Conservation (phyloP, 2,329 filamentous ascomycete genomes). For the Nemania sp. region DNA sequence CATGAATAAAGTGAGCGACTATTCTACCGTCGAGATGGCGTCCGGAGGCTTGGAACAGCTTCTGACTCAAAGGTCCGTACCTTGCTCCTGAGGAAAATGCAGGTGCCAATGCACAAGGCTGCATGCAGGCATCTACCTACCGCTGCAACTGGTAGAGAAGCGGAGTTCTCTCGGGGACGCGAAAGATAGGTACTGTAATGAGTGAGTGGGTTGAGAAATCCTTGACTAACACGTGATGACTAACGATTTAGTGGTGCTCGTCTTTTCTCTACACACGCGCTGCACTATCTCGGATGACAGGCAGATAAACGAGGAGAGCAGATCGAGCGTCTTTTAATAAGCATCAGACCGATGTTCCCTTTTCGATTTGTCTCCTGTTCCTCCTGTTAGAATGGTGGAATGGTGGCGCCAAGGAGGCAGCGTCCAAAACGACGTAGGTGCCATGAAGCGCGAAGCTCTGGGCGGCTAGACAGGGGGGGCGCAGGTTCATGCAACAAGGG, state of each 20-base stretch:
- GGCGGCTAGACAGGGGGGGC: slow-evolving; percentile 35
- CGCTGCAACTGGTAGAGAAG: slow-evolving; percentile 4
- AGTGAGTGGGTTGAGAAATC: not conserved
- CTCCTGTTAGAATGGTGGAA: not conserved
- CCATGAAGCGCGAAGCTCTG: slow-evolving; percentile 30
- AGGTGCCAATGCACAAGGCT: slow-evolving; percentile 20
- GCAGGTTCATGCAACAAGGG: slow-evolving; percentile 31
- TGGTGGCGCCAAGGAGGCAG: not conserved
- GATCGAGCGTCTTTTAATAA: not conserved
- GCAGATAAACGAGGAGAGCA: not conserved
- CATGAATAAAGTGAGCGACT: not conserved
- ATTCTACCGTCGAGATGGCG: not conserved
- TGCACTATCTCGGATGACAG: not conserved
- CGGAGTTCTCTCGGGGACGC: slow-evolving; percentile 14
- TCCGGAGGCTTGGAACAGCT: slow-evolving; percentile 10
- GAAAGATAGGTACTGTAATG: not conserved
- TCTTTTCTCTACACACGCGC: not conserved
- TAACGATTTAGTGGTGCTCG: not conserved
- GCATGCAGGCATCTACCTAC: slow-evolving; percentile 17
- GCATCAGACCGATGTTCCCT: not conserved
- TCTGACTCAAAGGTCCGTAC: not conserved
- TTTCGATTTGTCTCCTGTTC: slow-evolving; percentile 5
- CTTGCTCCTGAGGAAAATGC: slow-evolving; percentile 10
- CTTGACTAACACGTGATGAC: not conserved
- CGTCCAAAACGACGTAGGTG: slow-evolving; percentile 20